A percentile compares a stretch with the other conserved stretches of the same genome.
phyloP scores from a whole-genome alignment of 1,284 basidiomycete genomes.

The Heterobasidion parviporum region DNA sequence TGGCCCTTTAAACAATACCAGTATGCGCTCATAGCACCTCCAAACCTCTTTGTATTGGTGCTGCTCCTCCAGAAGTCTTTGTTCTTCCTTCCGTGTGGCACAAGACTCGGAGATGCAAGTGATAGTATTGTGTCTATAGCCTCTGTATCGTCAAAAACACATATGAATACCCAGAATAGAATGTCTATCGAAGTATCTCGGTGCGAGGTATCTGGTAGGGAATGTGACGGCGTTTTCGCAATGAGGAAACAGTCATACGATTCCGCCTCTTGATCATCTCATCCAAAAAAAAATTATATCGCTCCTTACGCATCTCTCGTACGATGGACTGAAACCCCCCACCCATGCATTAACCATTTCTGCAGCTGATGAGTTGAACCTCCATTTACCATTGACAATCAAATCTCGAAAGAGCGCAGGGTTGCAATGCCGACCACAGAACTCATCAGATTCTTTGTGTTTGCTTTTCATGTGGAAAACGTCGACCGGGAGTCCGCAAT shows the following conservation, averaged over 20 bases:
- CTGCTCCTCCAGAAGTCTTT: no score
- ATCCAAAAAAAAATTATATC: not conserved
- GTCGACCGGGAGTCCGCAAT: slow-evolving; percentile 20
- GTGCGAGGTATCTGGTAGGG: no score
- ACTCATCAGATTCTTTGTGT: slow-evolving; percentile 20
- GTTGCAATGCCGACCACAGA: slow-evolving; percentile 24
- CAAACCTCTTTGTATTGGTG: no score
- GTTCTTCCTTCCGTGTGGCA: no score
- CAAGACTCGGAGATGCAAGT: no score
- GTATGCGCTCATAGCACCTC: no score
- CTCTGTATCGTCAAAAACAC: no score
- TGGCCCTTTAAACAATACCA: no score
- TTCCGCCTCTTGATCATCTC: not conserved
- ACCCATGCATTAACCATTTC: slow-evolving; percentile 21
- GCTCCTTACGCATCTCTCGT: not conserved
- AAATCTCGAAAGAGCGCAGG: slow-evolving; percentile 20
- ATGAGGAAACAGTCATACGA: not conserved
- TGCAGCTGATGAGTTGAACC: slow-evolving; percentile 19
- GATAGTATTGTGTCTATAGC: no score
- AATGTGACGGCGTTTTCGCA: not conserved
- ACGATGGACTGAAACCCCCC: slow-evolving; percentile 12
- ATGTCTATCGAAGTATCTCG: no score
- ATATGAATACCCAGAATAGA: no score
- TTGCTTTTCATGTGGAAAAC: slow-evolving; percentile 26
- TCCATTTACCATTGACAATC: slow-evolving; percentile 16